Evolutionary conservation across 371 early-diverging fungal species (phyloP).

Genomic region (Mucor velutinosus): DNA sequence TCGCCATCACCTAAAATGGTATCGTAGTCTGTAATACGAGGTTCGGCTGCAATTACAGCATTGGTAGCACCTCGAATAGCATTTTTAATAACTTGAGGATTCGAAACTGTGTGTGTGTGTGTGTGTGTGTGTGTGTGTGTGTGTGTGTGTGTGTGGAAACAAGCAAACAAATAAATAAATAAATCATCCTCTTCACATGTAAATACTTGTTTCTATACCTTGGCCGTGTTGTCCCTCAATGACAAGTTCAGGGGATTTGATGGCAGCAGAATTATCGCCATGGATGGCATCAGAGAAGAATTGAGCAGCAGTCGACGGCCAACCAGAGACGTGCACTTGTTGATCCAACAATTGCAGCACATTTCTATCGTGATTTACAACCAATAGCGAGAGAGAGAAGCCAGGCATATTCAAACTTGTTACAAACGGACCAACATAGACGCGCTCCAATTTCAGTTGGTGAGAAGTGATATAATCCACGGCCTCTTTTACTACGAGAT

Average conservation of each 20-base stretch:
- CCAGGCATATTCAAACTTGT: conserved; percentile 83
- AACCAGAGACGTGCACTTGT: conserved; percentile 57
- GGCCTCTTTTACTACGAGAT: conserved; percentile 68
- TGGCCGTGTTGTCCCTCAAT: background rate
- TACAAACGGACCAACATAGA: conserved; percentile 69
- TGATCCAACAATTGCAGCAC: conserved; percentile 50
- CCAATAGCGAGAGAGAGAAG: conserved; percentile 63
- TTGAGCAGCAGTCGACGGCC: conserved; percentile 43
- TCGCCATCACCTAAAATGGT: conserved; percentile 83
- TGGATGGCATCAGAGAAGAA: conserved; percentile 9
- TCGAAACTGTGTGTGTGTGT: conserved; percentile 1
- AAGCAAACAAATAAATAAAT: background rate
- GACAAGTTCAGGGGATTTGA: background rate
- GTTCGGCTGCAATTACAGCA: conserved; percentile 66
- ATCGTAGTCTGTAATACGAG: conserved; percentile 71
- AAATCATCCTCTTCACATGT: background rate
- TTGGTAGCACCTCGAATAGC: conserved; percentile 55
- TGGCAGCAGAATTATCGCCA: background rate
- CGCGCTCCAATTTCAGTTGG: conserved; percentile 50
- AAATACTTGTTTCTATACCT: background rate
- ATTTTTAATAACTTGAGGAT: conserved; percentile 17
- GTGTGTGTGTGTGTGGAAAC: background rate
- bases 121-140: background rate
- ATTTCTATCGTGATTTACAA: conserved; percentile 33
- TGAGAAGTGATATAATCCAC: conserved; percentile 33